Percentiles rank a stretch among this genome's conserved stretches.
phyloP scores from a whole-genome alignment of 1,139 yeast genomes.

The Kurtzmaniella natalensis region DNA sequence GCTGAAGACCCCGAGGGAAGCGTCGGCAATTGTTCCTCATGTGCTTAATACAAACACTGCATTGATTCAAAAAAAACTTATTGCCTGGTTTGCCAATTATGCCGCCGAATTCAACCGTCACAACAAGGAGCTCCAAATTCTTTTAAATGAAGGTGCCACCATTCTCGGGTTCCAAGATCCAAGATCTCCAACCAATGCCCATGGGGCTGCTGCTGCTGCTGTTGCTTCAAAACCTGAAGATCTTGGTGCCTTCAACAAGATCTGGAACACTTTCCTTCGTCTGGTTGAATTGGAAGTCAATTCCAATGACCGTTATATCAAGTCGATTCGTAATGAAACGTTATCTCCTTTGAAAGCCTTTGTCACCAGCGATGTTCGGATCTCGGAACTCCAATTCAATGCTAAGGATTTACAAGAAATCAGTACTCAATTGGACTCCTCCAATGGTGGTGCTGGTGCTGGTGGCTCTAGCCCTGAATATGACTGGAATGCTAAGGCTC shows the following conservation, averaged over 20 bases:
- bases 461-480: too few relatives aligned
- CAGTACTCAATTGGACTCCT: slow-evolving; percentile 18
- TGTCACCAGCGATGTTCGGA: slow-evolving; percentile 50
- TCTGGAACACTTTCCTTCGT: slow-evolving; percentile 56
- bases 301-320: slow-evolving; percentile 48
- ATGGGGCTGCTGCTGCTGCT: slow-evolving; percentile 5
- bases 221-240: slow-evolving; percentile 26
- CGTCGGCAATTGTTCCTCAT: slow-evolving; percentile 35
- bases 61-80: slow-evolving; percentile 30
- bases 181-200: slow-evolving; percentile 17
- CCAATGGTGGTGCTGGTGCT: too few relatives aligned
- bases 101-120: slow-evolving; percentile 46
- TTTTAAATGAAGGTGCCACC: slow-evolving; percentile 41
- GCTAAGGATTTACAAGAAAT: slow-evolving; percentile 40
- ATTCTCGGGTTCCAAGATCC: slow-evolving; percentile 19
- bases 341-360: slow-evolving; percentile 51
- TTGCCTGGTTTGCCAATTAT: slow-evolving; percentile 53
- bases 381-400: slow-evolving; percentile 37
- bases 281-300: slow-evolving; percentile 51
- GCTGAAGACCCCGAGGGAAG: slow-evolving; percentile 39
- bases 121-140: slow-evolving; percentile 45
- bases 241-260: slow-evolving; percentile 50
- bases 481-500: slow-evolving; percentile 75
- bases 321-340: slow-evolving; percentile 52
- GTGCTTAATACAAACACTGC: slow-evolving; percentile 17